Percentiles rank a stretch among this genome's conserved stretches.
phyloP scores from a whole-genome alignment of 805 yeast species.

The Zygosaccharomyces siamensis region DNA sequence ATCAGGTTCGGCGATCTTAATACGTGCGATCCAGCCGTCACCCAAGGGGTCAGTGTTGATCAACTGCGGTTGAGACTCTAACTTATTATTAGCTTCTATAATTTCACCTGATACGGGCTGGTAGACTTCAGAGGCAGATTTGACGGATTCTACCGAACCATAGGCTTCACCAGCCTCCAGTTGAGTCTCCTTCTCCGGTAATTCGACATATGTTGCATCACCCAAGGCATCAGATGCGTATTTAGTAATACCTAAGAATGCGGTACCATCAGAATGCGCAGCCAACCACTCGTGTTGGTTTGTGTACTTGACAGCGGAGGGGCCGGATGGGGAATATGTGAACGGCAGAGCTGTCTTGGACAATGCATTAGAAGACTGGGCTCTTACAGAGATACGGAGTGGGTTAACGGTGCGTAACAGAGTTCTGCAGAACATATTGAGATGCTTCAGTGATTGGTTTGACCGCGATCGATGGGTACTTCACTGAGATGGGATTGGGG shows the following conservation, averaged over 20 bases:
- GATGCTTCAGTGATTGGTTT: no score
- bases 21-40: conserved; percentile 85
- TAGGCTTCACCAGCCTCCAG: conserved; percentile 72
- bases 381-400: conserved; percentile 21
- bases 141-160: conserved; percentile 93
- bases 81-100: conserved; percentile 59
- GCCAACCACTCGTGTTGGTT: conserved; percentile 95
- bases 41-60: conserved; percentile 91
- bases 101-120: conserved; percentile 80
- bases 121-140: conserved; percentile 89
- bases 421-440: conserved; percentile 1
- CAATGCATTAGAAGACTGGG: conserved; percentile 29
- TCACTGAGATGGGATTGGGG: not conserved
- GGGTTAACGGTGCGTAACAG: conserved; percentile 8
- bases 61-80: conserved; percentile 68
- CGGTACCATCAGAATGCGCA: conserved; percentile 71
- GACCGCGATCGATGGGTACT: not conserved
- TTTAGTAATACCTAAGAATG: conserved; percentile 88
- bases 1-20: conserved; percentile 49
- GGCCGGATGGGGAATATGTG: conserved; percentile 31
- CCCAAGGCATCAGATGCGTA: conserved; percentile 97
- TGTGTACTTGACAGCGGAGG: conserved; percentile 57
- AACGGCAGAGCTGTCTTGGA: conserved; percentile 32
- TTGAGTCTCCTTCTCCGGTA: conserved; percentile 65
- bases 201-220: conserved; percentile 90